Base-by-base conservation (phyloP, 176 grass and related monocot genomes). In the Stipa capillata region DNA sequence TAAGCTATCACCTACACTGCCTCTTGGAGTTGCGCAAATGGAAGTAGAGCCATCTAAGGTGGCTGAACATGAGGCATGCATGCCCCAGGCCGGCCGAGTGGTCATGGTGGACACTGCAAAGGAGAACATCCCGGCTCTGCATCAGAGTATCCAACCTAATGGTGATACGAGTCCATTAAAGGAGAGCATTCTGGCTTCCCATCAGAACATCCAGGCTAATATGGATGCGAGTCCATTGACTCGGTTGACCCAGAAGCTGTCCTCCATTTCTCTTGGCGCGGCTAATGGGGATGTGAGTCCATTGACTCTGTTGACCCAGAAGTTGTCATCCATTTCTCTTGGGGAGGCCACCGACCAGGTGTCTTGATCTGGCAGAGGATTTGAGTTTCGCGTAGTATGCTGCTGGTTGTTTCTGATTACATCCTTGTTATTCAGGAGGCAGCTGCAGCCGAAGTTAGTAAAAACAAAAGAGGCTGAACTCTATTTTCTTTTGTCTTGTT, bases 241-340 rank as follows among this genome's bases (percentile, higher is more conserved):
- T 20, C 43, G 69, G 27, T 21, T 85, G 36, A 80, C 54, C n/a
- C 70, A 70, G 37, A 89, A 84, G 53, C n/a, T 89, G 17, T 80
- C 76, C 27, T 69, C 76, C 28, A n/a, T n/a, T n/a, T n/a, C n/a
- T n/a, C n/a, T n/a, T n/a, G 66, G 41, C 17, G 21, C 65, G 13
- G 24, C 52, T 61, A 74, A 79, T 51, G 68, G 23, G 2, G 69
- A 50, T 2, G 33, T 50, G 0, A 84, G 25, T 61, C 45, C 50
- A 4, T 53, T 80, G n/a, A 31, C 54, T 1, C 34, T 75, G 34
- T 28, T 84, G 35, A 79, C 53, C 15, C 82, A 69, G 37, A 89
- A 80, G 53, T 15, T 89, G 8, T 75, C 76, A 15, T 80, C 82
- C 43, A 37, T 89, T 39, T 69, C 87, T 34, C 42, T 89, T 1